Base-by-base conservation (phyloP, 2,329 filamentous ascomycete species). In the Aspergillaceae sp. region DNA sequence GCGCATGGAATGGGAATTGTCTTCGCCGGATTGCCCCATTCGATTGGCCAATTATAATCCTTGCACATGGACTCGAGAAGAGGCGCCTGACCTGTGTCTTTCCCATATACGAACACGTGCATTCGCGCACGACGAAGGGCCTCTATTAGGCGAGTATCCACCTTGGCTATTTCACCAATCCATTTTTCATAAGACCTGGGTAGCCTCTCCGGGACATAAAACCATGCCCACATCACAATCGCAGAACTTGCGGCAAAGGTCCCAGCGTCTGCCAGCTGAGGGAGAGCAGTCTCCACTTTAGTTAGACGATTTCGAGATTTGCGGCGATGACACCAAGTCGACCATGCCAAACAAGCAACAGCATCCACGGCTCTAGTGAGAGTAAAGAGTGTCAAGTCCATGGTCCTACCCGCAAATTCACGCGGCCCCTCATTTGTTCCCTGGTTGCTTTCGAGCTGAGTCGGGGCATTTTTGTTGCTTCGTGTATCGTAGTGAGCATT, bases 191-290 rank as follows among this genome's bases (percentile, higher is more conserved):
- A 94, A 36, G 82, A 76, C 29, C 71, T 74, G 2, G 88, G 88
- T 1, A 94, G 75, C 19, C 79, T 75, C 33, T 79, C 74, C 0
- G 87, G 86, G 7, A 73, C 64, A 68, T 91, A 94, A 62, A 94
- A 83, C 86, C 86, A 94, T 11, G 86, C 78, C 84, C 86, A 91
- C 88, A 94, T 94, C 54, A 94, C 83, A 34, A 87, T 69, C 26
- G 82, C 84, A 35, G 79, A 82, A 19, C 86, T 89, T 32, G 76
- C 64, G 40, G 84, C 80, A 63, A 94, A 94, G 11, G 90, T 68
- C 4, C 77, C 67, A 3, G 86, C 78, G 59, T 91, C 84, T n/a
- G 79, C 71, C 34, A 79, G 62, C 29, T 59, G 57, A 29, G 69
- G 63, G 5, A 66, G 46, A 32, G 67, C 46, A 7, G 64, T 58